Base-by-base conservation (phyloP, 768 basidiomycete genomes). In the Serendipita sp. region DNA sequence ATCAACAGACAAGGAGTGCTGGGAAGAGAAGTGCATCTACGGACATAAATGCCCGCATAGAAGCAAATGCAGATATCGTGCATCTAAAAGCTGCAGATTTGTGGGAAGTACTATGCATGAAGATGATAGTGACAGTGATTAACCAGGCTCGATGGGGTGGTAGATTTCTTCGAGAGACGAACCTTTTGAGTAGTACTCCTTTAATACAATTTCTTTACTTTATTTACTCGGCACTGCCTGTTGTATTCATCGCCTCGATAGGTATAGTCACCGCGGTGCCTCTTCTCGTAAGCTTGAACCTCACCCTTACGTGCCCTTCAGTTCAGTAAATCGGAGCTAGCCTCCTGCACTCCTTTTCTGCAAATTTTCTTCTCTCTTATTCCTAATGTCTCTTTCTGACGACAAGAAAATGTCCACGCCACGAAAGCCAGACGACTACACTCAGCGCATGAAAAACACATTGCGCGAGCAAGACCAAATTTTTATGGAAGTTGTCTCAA, bases 331-430 rank as follows among this genome's bases (percentile, higher is more conserved):
- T 8, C 8, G 55, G 55, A 60, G 55, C 55, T 31, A 60, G 55
- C 16, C 55, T 60, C 55, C 55, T 50, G n/a, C 55, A 60, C 10
- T 37, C 55, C n/a, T 60, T 60, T n/a, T 60, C 34, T 60, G 16
- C 55, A 31, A 60, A 16, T 36, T 60, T 36, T 27, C 13, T 37
- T 27, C 29, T 27, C 8, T 16, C 10, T 34, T 23, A 31, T 37
- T 27, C 31, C 23, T 60, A 10, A 60, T 60, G 55, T 60, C 55
- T 29, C 36, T 27, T 60, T 4, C 10, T 34, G 55, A 60, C 34
- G 16, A n/a, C 34, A 29, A 34, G 16, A 29, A 23, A 29, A 37
- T 34, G 27, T 34, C 55, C 36, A 60, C 27, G 33, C 23, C 55
- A 31, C 27, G 36, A 23, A n/a, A 10, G 16, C 11, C 16, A n/a